Percentiles rank a stretch among this genome's conserved stretches.
phyloP scores from a whole-genome alignment of 2,329 filamentous ascomycete genomes.

The Ascochyta fabae region DNA sequence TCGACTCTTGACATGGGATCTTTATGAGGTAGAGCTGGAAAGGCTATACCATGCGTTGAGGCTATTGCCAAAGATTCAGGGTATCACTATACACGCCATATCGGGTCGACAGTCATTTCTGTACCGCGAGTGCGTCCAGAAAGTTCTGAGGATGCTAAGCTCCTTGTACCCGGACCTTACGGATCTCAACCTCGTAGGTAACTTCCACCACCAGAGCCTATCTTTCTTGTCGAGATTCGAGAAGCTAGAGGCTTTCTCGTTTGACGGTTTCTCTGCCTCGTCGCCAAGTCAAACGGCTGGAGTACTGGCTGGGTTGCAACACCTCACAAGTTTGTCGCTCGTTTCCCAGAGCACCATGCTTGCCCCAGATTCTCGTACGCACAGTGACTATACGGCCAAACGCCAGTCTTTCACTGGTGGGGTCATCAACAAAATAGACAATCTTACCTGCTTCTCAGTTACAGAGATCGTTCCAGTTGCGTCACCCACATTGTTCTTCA shows the following conservation, averaged over 20 bases:
- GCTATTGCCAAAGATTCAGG: conserved; percentile 28
- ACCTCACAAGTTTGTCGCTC: conserved; percentile 31
- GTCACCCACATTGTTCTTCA: conserved; percentile 29
- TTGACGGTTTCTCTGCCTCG: conserved; percentile 36
- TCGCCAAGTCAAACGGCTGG: conserved; percentile 24
- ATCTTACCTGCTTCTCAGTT: conserved; percentile 28
- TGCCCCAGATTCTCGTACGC: conserved; percentile 11
- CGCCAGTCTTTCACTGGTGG: conserved; percentile 24
- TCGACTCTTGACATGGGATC: conserved; percentile 30
- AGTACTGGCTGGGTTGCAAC: conserved; percentile 27
- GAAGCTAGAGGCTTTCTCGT: conserved; percentile 30
- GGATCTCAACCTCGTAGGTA: conserved; percentile 33
- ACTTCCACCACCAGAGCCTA: conserved; percentile 32
- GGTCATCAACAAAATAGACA: conserved; percentile 23
- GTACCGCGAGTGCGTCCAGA: conserved; percentile 33
- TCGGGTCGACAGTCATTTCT: conserved; percentile 30
- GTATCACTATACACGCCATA: conserved; percentile 27
- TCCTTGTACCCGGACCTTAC: conserved; percentile 23
- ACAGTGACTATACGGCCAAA: conserved; percentile 22
- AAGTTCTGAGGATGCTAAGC: conserved; percentile 24
- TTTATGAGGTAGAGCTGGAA: conserved; percentile 35
- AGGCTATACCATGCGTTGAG: conserved; percentile 22
- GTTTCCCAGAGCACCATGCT: conserved; percentile 27
- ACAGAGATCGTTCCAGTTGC: conserved; percentile 19
- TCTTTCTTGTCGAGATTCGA: conserved; percentile 23